Evolutionary conservation across 192 early-diverging fungal species (phyloP).

Genomic region (Entomortierella lignicola): DNA sequence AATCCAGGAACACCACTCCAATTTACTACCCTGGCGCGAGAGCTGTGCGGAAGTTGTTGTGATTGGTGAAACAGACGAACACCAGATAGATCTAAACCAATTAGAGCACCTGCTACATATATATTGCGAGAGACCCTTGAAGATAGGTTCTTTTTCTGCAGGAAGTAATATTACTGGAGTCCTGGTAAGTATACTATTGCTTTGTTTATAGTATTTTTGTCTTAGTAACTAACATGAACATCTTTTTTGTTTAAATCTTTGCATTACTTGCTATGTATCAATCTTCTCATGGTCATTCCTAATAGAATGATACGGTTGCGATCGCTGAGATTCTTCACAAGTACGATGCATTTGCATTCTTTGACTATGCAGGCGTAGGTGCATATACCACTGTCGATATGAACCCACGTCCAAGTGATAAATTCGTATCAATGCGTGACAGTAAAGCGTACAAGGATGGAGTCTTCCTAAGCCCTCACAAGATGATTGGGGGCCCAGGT

Average conservation of each 20-base stretch:
- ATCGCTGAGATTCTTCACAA: constrained; percentile 54
- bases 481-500: constrained; percentile 57
- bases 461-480: constrained; percentile 56
- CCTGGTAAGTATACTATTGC: constrained; percentile 25
- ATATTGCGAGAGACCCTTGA: constrained; percentile 5
- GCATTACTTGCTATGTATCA: no score
- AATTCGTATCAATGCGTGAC: background rate
- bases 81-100: constrained; percentile 17
- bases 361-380: constrained; percentile 56
- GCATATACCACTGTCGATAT: constrained; percentile 40
- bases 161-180: constrained; percentile 53
- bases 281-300: no score
- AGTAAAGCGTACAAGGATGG: constrained; percentile 49
- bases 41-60: constrained; percentile 41
- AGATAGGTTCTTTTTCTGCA: constrained; percentile 51
- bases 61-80: constrained; percentile 4
- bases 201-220: no score
- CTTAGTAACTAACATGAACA: no score
- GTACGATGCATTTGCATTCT: constrained; percentile 49
- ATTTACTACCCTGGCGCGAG: constrained; percentile 51
- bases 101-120: constrained; percentile 20
- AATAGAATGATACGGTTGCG: constrained; percentile 46
- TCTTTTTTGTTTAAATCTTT: no score
- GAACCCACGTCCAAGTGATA: constrained; percentile 20
- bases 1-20: constrained; percentile 49